Conservation (phyloP, 768 basidiomycete species). For the Lactifluus hygrophoroides region DNA sequence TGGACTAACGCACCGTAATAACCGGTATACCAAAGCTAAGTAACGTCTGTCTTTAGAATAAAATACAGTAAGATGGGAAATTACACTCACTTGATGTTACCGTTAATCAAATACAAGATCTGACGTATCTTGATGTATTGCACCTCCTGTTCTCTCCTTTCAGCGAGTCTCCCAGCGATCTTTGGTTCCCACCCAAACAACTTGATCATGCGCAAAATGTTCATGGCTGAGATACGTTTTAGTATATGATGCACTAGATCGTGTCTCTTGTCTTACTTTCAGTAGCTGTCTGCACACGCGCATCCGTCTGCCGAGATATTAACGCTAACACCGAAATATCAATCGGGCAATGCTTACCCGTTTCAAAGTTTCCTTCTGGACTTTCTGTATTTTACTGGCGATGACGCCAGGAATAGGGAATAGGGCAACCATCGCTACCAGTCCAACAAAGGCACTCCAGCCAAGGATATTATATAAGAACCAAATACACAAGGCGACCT, state of each 20-base stretch:
- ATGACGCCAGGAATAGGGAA: slow-evolving; percentile 37
- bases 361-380: slow-evolving; percentile 35
- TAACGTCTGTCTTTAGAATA: neutral
- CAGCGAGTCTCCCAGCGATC: slow-evolving; percentile 27
- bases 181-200: slow-evolving; percentile 58
- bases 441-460: slow-evolving; percentile 40
- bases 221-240: slow-evolving; percentile 24
- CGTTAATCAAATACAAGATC: slow-evolving; percentile 30
- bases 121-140: slow-evolving; percentile 28
- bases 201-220: slow-evolving; percentile 41
- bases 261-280: slow-evolving; percentile 27
- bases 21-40: slow-evolving; percentile 32
- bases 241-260: neutral
- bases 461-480: slow-evolving; percentile 41
- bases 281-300: slow-evolving; percentile 37
- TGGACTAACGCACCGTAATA: slow-evolving; percentile 23
- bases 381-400: slow-evolving; percentile 28
- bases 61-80: neutral
- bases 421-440: slow-evolving; percentile 32
- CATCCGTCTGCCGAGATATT: slow-evolving; percentile 32
- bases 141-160: slow-evolving; percentile 35
- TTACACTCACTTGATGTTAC: slow-evolving; percentile 25
- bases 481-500: slow-evolving; percentile 32
- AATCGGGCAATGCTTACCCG: slow-evolving; percentile 23
- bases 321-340: neutral